Base-by-base conservation (phyloP, 2,329 filamentous ascomycete species). In the Diplocarpon mali region DNA sequence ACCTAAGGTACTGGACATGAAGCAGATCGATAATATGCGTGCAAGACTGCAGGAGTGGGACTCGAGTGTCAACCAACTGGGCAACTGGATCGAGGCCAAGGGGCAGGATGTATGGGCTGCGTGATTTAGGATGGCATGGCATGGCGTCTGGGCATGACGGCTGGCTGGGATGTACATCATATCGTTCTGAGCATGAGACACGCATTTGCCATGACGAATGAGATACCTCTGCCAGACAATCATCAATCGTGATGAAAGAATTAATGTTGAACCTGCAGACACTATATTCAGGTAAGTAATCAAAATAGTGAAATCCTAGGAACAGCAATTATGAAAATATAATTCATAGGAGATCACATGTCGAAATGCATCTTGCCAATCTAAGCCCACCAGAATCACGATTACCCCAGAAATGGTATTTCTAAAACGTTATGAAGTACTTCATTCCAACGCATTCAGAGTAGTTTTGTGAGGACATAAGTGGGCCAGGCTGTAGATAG, bases 41-140 rank as follows among this genome's bases (percentile, higher is more conserved):
- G 73, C 78, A 61, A 74, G 92, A 57, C 68, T 98, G 61, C 81
- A 83, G 62, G 90, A 98, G 60, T 98, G 92, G 92, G 89, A 95
- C 64, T 80, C 83, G 40, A 95, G 88, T 62, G 90, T 98, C 53
- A 95, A 96, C 64, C 83, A 92, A 65, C 73, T 98, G 46, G 90
- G 90, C 52, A 92, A 94, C 69, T 96, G 89, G 88, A 95, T 96
- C 61, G 90, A 96, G 71, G 77, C 80, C 16, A 85, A 85, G 29
- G 90, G 90, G 9, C 87, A 93, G 70, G 90, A 95, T 65, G 88
- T 96, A 34, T 96, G 90, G 90, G 89, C 89, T 51, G 84, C 86
- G 53, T 89, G 71, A 66, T 58, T 48, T 53, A 42, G 46, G n/a
- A n/a, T n/a, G 45, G 36, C 47, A 51, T 50, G 57, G 56, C 52